Base-by-base conservation (phyloP, 2,329 filamentous ascomycete species). In the Huntiella omanensis region DNA sequence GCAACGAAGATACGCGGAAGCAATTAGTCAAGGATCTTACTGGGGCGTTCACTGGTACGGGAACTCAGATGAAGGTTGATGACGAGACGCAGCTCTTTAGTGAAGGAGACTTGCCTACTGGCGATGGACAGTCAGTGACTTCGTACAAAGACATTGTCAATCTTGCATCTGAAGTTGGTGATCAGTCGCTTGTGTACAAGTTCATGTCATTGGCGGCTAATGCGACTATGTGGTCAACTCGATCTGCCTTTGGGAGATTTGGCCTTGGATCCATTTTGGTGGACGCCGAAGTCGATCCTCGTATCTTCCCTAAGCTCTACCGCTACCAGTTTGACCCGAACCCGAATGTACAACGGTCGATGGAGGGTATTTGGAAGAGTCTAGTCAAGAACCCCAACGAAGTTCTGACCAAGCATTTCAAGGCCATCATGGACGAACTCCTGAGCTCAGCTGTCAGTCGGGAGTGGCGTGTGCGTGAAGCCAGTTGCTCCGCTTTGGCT, bases 141-240 rank as follows among this genome's bases (percentile, higher is more conserved):
- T 96, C 88, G 0, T 98, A 98, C 65, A 94, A 93, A 58, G 91
- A 98, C 57, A 96, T 98, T 53, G 83, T 98, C 60, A 91, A 87
- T 54, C 68, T 98, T 41, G 91, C 91, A n/a, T 84, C 88, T 38
- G 91, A 98, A 62, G 87, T 95, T 33, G 91, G 91, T 8, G 88
- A 98, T 56, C 88, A 91, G 49, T 87, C 83, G 54, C 68, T 98
- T n/a, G 83, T 96, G 1, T 98, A 98, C 65, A 85, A 87, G 51
- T 96, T 98, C 64, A 98, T 98, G 91, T 88, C 87, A 0, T 70
- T 98, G 53, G 91, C 91, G 2, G 85, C 86, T 1, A 94, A 95
- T 56, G 92, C 93, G 41, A 86, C 87, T 1, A 92, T 93, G 12
- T 98, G 91, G 91, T 88, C 86, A 1, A 93, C 86, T n/a, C 76